These are phyloP conservation scores for Pelargonium fulgidum DNA, from an alignment of 441 rosid species.

Conservation along the genomic window DNA sequence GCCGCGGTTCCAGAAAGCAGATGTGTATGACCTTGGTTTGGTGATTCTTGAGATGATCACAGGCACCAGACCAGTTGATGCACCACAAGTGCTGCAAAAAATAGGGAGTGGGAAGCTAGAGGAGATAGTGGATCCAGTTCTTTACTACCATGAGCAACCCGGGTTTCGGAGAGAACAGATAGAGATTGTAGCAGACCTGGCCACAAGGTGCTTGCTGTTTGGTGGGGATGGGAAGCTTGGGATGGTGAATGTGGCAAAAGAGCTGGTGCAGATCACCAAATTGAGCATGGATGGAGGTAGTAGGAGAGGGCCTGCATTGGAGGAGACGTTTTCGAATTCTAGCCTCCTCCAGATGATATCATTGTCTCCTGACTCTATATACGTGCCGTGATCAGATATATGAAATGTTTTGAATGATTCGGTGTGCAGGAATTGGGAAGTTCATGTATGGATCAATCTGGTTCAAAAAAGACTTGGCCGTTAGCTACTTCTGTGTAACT, in stretches of 20 bases:
- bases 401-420: too few species aligned
- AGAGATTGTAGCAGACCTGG: conserved; percentile 60
- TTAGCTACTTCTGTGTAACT: too few species aligned
- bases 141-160: conserved; percentile 61
- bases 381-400: conserved; percentile 23
- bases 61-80: conserved; percentile 40
- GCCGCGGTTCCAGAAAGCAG: conserved; percentile 18
- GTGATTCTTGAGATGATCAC: conserved; percentile 62
- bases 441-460: background rate
- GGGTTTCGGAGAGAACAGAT: conserved; percentile 46
- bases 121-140: conserved; percentile 57
- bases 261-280: conserved; percentile 47
- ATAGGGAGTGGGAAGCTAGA: conserved; percentile 52
- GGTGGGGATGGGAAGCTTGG: conserved; percentile 72
- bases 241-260: conserved; percentile 65
- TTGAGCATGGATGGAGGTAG: conserved; percentile 39
- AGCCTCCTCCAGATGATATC: conserved; percentile 84
- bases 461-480: background rate
- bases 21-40: conserved; percentile 57
- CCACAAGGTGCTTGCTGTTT: conserved; percentile 60
- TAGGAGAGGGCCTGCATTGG: conserved; percentile 49
- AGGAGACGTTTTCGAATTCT: conserved; percentile 83
- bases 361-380: conserved; percentile 73
- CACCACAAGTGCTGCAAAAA: conserved; percentile 41
- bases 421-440: background rate